Conservation (phyloP, 352 stramenopile species). For the Globisporangium emineosum region DNA sequence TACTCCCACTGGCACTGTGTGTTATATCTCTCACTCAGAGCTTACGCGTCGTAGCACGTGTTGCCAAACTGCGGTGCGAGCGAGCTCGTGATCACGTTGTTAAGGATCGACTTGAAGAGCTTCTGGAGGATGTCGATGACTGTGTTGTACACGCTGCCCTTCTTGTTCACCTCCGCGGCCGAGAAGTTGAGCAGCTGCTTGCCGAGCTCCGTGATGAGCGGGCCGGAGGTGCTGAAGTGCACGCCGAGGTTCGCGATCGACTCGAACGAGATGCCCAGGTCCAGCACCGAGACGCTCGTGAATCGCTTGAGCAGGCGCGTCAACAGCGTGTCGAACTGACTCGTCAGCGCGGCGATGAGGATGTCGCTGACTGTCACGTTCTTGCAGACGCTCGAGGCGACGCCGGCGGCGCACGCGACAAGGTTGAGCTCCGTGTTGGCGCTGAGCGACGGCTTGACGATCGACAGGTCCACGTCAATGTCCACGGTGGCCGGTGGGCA, state of each 20-base stretch:
- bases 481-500: slow-evolving; percentile 4
- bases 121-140: slow-evolving; percentile 7
- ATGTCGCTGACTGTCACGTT: slow-evolving; percentile 14
- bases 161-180: slow-evolving; percentile 10
- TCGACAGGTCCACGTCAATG: slow-evolving; percentile 7
- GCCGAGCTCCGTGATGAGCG: slow-evolving; percentile 13
- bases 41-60: slow-evolving; percentile 15
- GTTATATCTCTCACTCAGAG: too few species aligned
- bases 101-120: slow-evolving; percentile 14
- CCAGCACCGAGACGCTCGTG: slow-evolving; percentile 2
- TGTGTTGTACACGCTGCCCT: slow-evolving; percentile 7
- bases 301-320: slow-evolving; percentile 10
- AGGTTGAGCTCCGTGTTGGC: slow-evolving; percentile 6
- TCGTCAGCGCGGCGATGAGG: slow-evolving; percentile 9
- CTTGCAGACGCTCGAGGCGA: slow-evolving; percentile 5
- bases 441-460: slow-evolving; percentile 8
- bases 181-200: slow-evolving; percentile 13
- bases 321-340: slow-evolving; percentile 6
- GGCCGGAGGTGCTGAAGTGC: slow-evolving; percentile 10
- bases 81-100: slow-evolving; percentile 1
- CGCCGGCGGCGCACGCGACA: neutral
- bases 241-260: slow-evolving; percentile 7
- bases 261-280: slow-evolving; percentile 13
- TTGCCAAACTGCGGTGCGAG: slow-evolving; percentile 12
- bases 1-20: neutral